phyloP scores from a whole-genome alignment of 345 rosid species.

The Eucalyptus tenuipes region DNA sequence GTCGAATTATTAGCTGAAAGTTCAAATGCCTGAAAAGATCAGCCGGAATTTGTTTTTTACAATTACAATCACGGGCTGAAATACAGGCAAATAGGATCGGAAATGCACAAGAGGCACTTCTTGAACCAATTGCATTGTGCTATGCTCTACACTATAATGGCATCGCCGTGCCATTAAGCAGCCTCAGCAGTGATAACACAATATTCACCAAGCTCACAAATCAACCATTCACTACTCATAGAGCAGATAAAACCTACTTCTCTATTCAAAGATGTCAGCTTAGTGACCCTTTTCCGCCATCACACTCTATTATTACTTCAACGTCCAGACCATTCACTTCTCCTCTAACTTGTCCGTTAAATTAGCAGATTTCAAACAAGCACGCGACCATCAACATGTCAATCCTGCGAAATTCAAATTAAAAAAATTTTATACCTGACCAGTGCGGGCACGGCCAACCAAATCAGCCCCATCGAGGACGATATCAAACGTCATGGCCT shows the following conservation, averaged over 20 bases:
- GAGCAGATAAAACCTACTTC: neutral
- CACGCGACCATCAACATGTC: neutral
- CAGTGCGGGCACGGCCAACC: conserved; percentile 95
- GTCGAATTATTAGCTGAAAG: neutral
- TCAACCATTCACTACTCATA: neutral
- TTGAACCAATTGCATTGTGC: neutral
- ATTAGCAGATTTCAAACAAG: neutral
- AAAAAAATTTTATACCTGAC: conserved; percentile 44
- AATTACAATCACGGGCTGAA: neutral
- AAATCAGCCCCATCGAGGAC: conserved; percentile 71
- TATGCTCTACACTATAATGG: neutral
- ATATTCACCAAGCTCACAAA: neutral
- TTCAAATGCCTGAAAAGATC: neutral
- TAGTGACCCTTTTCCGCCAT: neutral
- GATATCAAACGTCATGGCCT: conserved; percentile 70
- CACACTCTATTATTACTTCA: neutral
- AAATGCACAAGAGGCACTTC: neutral
- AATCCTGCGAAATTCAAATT: neutral
- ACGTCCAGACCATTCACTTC: neutral
- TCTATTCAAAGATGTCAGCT: neutral
- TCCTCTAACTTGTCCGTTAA: neutral
- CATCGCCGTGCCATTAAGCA: neutral
- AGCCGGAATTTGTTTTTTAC: neutral
- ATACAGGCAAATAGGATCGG: neutral
- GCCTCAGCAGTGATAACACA: neutral